Evolutionary conservation across 345 rosid genomes (phyloP), one percentile per base, ranked within the genome.

Genomic region (Anacardium occidentale): DNA sequence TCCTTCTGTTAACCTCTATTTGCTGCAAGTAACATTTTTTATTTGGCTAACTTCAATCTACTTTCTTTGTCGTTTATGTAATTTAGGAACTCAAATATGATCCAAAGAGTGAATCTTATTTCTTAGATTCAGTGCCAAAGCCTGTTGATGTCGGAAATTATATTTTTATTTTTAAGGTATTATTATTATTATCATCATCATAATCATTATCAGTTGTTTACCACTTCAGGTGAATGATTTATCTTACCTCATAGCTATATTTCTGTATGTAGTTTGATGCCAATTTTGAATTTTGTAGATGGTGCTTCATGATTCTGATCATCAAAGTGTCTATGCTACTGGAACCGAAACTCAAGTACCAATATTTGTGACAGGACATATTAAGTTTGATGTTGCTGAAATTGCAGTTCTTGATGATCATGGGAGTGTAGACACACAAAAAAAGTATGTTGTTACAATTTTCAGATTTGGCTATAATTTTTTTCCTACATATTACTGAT

Each of bases 101-200:
- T 52, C 22, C 84, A 20, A 86, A 73, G 66, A 80, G 81, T 51
- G 83, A 57, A 42, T 74, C 85, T 4, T 75, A 85, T 76, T 67
- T 71, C 75, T 77, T 93, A 83, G 89, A 89, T 68, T 67, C 79
- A 51, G 82, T 88, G 44, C 86, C 96, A n/a, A 75, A 75, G 52
- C 76, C 74, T 62, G 47, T 91, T 73, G 99, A 86, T 87, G 87
- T 96, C 76, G 99, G 99, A 78, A 86, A 77, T 57, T 93, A 91
- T 75, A 75, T 78, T 63, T 93, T 93, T 76, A 88, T 84, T 76
- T 93, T 93, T 81, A 90, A 91, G 99, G 99, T 95, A 84, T 57
- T 73, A 42, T 62, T 75, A 37, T 37, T 7, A 37, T 37, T 37
- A 37, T 37, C 8, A 6, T 37, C 7, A 37, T 37, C 42, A 37